phyloP scores from a whole-genome alignment of 768 basidiomycete species.

The Amanita molliuscula region DNA sequence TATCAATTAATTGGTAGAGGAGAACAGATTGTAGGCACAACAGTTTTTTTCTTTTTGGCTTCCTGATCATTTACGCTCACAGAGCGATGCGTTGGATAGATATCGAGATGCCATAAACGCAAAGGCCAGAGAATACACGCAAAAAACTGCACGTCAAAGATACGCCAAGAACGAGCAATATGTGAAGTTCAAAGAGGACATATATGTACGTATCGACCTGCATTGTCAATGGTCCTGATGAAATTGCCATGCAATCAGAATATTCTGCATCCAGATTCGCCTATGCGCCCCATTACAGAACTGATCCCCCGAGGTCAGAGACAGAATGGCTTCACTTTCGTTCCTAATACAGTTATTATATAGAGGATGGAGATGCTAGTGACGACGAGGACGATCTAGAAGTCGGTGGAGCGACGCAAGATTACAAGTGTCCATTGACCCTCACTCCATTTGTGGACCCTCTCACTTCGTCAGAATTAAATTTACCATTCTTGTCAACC shows the following conservation, averaged over 20 bases:
- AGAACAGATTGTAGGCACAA: constrained; percentile 45
- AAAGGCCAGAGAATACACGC: constrained; percentile 34
- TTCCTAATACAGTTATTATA: neutral
- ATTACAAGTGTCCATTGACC: constrained; percentile 78
- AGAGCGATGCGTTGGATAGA: constrained; percentile 41
- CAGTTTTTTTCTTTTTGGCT: neutral
- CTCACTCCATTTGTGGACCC: constrained; percentile 60
- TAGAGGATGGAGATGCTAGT: constrained; percentile 75
- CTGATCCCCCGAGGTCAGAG: constrained; percentile 56
- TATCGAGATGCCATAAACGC: constrained; percentile 41
- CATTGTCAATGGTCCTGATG: neutral
- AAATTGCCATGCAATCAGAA: constrained; percentile 34
- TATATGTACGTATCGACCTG: constrained; percentile 44
- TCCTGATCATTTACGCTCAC: neutral
- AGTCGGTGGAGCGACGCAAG: constrained; percentile 76
- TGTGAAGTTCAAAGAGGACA: constrained; percentile 45
- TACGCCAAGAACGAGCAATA: constrained; percentile 60
- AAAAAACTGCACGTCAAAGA: constrained; percentile 68
- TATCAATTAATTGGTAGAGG: constrained; percentile 45
- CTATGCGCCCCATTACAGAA: constrained; percentile 72
- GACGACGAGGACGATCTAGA: constrained; percentile 80
- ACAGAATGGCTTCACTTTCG: neutral
- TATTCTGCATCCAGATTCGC: constrained; percentile 47
- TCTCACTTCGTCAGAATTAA: constrained; percentile 61
- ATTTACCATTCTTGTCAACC: neutral